Percentiles rank a stretch among this genome's conserved stretches.
phyloP scores from a whole-genome alignment of 2,329 filamentous ascomycete genomes.

The Cladosporium sp. region DNA sequence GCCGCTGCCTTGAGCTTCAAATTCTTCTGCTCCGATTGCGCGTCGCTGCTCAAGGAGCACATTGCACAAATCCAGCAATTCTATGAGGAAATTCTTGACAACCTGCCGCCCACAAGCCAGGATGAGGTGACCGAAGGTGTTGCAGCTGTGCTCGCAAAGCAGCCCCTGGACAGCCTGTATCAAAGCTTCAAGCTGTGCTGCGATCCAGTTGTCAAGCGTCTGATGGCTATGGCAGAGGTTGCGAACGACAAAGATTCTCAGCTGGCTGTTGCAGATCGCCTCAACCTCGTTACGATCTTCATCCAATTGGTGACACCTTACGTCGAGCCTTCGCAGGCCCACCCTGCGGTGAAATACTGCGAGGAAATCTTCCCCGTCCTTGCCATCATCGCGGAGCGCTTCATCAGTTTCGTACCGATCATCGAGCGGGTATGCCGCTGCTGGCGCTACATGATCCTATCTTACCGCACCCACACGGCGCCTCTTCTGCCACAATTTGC shows the following conservation, averaged over 20 bases:
- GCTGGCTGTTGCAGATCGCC: slow-evolving; percentile 83
- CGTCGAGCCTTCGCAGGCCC: slow-evolving; percentile 63
- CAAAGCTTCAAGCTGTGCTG: slow-evolving; percentile 85
- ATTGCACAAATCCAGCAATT: slow-evolving; percentile 84
- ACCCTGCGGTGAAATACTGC: slow-evolving; percentile 94
- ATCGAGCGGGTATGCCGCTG: slow-evolving; percentile 89
- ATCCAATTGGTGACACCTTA: slow-evolving; percentile 72
- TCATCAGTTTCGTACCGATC: slow-evolving; percentile 78
- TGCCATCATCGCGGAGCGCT: slow-evolving; percentile 79
- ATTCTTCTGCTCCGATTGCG: slow-evolving; percentile 95
- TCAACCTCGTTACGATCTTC: slow-evolving; percentile 89
- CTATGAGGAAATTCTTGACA: slow-evolving; percentile 83
- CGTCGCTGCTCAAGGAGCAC: slow-evolving; percentile 73
- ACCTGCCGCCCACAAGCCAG: slow-evolving; percentile 76
- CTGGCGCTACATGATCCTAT: slow-evolving; percentile 96
- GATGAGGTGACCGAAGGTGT: slow-evolving; percentile 96
- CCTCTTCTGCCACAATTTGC: slow-evolving; percentile 80
- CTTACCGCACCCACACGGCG: slow-evolving; percentile 82
- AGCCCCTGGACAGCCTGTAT: slow-evolving; percentile 74
- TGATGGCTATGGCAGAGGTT: slow-evolving; percentile 81
- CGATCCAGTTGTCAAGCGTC: slow-evolving; percentile 76
- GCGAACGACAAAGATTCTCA: slow-evolving; percentile 79
- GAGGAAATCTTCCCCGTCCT: slow-evolving; percentile 87
- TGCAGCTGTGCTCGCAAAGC: slow-evolving; percentile 81
- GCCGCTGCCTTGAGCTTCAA: slow-evolving; percentile 92